Base-by-base conservation (phyloP, 768 basidiomycete genomes). In the Rhodotorula graminis region DNA sequence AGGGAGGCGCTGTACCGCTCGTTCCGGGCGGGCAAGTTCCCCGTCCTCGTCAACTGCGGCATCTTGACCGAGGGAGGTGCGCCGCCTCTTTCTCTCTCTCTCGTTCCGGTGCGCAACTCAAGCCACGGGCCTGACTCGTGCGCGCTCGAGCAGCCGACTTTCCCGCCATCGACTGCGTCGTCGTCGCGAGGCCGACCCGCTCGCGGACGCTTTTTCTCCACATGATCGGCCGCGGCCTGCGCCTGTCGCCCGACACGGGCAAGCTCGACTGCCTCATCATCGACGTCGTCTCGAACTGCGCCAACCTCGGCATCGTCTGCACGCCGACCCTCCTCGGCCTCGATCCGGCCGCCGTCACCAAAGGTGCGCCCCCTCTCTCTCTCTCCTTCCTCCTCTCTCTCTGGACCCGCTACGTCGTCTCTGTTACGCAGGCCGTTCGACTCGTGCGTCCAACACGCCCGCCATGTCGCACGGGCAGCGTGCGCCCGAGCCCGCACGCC, bases 171-270 rank as follows among this genome's bases (percentile, higher is more conserved):
- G 94, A 98, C 77, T 96, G 93, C 73, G 85, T 97, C 16, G 80
- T 97, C 47, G 83, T 97, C 29, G 92, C 90, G 25, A 85, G 92
- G 29, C 94, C 94, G 27, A 97, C 94, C 3, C 85, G 90, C 37
- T 95, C 93, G 21, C 85, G 87, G 47, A 97, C 95, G 79, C 81
- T 95, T 19, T 92, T 93, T 78, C 87, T 91, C 27, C 94, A 98
- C 78, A 96, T 97, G 92, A 91, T 97, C 70, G 94, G 94, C 8
- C 86, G 94, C 69, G 94, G 94, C 37, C 90, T 97, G 87, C 84
- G 94, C 70, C 84, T 90, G 44, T 93, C 91, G 5, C 90, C 91
- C 16, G 79, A 79, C 15, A 92, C 90, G 0, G 90, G 88, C 64
- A 98, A 98, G 81, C 75, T 80, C 58, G 87, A 95, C 78, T 97